These are phyloP conservation scores for Ananas comosus DNA, from an alignment of 176 grass and related monocot species.

Conservation along the genomic window DNA sequence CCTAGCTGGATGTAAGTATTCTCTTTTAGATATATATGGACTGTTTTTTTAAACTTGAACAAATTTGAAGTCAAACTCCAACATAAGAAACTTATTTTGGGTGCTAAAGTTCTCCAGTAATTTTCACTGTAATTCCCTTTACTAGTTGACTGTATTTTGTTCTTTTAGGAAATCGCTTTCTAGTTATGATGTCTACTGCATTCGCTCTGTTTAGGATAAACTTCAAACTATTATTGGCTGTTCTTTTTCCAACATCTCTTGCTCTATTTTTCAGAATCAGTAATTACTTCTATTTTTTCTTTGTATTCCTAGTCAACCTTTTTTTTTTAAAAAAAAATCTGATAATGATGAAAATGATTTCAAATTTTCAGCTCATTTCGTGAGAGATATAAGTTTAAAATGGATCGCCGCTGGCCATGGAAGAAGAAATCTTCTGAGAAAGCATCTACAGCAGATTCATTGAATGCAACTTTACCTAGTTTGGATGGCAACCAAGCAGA, in stretches of 20 bases:
- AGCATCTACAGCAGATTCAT: slow-evolving; percentile 33
- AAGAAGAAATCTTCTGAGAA: slow-evolving; percentile 99
- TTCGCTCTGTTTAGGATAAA: neutral
- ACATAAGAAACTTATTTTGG: neutral
- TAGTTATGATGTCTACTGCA: neutral
- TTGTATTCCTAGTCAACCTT: neutral
- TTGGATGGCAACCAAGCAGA: slow-evolving; percentile 46
- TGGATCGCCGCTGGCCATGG: slow-evolving; percentile 99
- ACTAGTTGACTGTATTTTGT: neutral
- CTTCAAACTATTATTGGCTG: neutral
- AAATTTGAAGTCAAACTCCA: neutral
- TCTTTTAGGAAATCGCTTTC: neutral
- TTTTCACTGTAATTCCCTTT: neutral
- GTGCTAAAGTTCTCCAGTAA: neutral
- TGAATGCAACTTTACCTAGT: neutral
- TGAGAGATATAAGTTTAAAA: slow-evolving; percentile 22
- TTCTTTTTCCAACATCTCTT: neutral
- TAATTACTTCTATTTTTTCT: neutral
- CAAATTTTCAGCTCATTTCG: slow-evolving; percentile 7
- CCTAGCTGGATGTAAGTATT: neutral
- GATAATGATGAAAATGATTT: neutral
- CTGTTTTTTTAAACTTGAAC: neutral
- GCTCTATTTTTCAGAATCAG: neutral
- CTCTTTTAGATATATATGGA: neutral
- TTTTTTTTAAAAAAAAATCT: neutral